These are phyloP conservation scores for Atkinsonella texensis DNA, from an alignment of 2,329 filamentous ascomycete species.

Conservation along the genomic window DNA sequence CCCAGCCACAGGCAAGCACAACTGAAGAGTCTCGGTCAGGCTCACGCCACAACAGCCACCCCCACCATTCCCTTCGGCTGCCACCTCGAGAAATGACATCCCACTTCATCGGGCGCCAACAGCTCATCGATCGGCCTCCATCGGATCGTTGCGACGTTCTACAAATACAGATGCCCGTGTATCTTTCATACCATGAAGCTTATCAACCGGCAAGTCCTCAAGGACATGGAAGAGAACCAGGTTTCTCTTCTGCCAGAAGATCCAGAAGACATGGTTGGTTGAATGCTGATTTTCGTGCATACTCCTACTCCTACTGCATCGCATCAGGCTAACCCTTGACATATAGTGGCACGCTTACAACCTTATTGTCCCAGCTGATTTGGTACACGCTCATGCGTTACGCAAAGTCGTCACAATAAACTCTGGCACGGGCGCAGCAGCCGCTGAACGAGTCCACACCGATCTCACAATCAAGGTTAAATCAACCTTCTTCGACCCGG, in stretches of 20 bases:
- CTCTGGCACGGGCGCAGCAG: conserved; percentile 35
- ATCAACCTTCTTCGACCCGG: conserved; percentile 46
- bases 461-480: conserved; percentile 45
- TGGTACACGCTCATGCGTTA: conserved; percentile 41
- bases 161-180: not conserved
- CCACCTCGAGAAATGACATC: not conserved
- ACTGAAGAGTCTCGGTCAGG: not conserved
- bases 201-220: conserved; percentile 24
- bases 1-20: not conserved
- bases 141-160: not conserved
- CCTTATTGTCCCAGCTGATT: conserved; percentile 41
- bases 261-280: conserved; percentile 33
- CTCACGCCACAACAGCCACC: conserved; percentile 5
- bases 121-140: not conserved
- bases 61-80: conserved; percentile 2
- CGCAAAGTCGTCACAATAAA: conserved; percentile 42
- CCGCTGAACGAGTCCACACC: conserved; percentile 42
- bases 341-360: conserved; percentile 48
- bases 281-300: not conserved
- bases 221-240: conserved; percentile 27
- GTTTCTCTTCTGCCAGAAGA: conserved; percentile 32
- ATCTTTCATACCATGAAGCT: conserved; percentile 25
- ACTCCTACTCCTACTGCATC: conserved; percentile 2
- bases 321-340: conserved; percentile 3
- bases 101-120: not conserved